Base-by-base conservation (phyloP, 345 rosid species). In the Pistacia vera region DNA sequence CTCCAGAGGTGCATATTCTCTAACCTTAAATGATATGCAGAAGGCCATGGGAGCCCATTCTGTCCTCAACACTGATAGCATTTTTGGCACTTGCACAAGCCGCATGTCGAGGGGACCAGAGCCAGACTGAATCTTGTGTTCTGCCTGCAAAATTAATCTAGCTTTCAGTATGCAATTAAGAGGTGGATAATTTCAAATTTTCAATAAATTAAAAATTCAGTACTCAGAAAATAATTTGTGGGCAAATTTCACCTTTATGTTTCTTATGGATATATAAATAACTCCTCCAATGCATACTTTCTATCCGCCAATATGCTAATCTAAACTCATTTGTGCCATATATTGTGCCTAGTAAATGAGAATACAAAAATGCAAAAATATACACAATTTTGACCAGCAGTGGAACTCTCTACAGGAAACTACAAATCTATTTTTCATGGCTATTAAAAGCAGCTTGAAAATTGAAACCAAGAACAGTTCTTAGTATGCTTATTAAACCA, bases 111-210 rank as follows among this genome's bases (percentile, higher is more conserved):
- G 83, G 56, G 98, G 95, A 74, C 97, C 99, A 65, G 94, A 84
- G 63, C 85, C 92, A 63, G 99, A 93, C 83, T 96, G 85, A 81
- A 96, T 93, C 87, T 96, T 91, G 87, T 96, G 99, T 83, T 96
- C 98, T 64, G 81, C 90, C 97, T 93, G 85, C 74, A 82, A 36
- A 85, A 72, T 74, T 49, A 75, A 65, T 60, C 12, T 44, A 70
- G 55, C 20, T 44, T 73, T 70, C 49, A 61, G 38, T 13, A 70
- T 55, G 41, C 38, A 71, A 51, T 28, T 51, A 13, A 41, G 59
- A 5, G 46, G 3, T 25, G 16, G 12, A 54, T 12, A 52, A 59
- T 36, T 57, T 36, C 62, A 17, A 52, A 56, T 74, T 55, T 30
- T 35, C 41, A 64, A 57, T 67, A 59, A 65, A 16, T 68, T 63